phyloP scores from a whole-genome alignment of 2,329 filamentous ascomycete genomes.

The Seiridium unicorne region DNA sequence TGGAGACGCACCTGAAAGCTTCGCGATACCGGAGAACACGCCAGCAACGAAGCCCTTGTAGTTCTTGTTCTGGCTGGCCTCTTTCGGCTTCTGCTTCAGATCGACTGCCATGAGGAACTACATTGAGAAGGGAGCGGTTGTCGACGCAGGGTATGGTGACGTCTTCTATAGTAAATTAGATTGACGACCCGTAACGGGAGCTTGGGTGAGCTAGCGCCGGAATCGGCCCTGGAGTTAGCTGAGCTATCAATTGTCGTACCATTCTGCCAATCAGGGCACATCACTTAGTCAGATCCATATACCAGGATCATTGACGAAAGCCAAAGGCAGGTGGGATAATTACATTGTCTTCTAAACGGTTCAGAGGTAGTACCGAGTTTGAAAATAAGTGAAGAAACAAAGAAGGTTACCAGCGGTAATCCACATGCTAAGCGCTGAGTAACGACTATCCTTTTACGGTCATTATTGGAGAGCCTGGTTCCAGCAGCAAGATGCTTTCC shows the following conservation, averaged over 20 bases:
- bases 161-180: not conserved
- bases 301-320: no score
- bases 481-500: no score
- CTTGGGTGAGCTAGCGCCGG: slow-evolving; percentile 1
- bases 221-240: not conserved
- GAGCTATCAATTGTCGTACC: not conserved
- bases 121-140: slow-evolving; percentile 7
- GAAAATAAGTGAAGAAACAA: no score
- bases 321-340: no score
- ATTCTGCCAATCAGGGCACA: no score
- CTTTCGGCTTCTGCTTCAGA: slow-evolving; percentile 31
- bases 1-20: slow-evolving; percentile 67
- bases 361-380: no score
- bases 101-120: slow-evolving; percentile 25
- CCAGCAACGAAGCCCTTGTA: slow-evolving; percentile 98
- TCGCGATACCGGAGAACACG: slow-evolving; percentile 92
- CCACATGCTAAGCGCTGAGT: no score
- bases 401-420: no score
- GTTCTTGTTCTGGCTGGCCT: slow-evolving; percentile 42
- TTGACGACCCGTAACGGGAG: not conserved
- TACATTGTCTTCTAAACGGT: no score
- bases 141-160: not conserved
- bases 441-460: no score
- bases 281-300: no score
- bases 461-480: no score